phyloP scores from a whole-genome alignment of 2,329 filamentous ascomycete genomes.

The Trichoderma aggressivum region DNA sequence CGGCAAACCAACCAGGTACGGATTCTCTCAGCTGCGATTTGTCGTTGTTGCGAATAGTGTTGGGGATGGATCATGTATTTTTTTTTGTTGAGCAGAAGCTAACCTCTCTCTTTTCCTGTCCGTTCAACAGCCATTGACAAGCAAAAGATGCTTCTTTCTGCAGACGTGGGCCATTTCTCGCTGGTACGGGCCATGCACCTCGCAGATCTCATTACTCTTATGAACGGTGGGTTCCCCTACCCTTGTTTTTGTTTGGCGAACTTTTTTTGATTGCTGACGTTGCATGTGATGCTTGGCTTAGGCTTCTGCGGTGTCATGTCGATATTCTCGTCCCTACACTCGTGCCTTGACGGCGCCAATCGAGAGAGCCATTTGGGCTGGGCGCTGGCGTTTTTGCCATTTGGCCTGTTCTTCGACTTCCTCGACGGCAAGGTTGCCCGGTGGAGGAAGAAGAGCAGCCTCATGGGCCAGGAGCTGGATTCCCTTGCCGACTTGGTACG shows the following conservation, averaged over 20 bases:
- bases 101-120: background rate
- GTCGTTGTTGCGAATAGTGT: background rate
- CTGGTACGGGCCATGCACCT: slow-evolving; percentile 69
- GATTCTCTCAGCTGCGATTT: background rate
- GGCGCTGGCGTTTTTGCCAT: slow-evolving; percentile 82
- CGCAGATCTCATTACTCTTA: slow-evolving; percentile 77
- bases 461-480: slow-evolving; percentile 98
- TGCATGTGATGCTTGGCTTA: slow-evolving; percentile 11
- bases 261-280: slow-evolving; percentile 5
- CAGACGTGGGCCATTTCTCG: slow-evolving; percentile 70
- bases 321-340: slow-evolving; percentile 90
- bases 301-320: slow-evolving; percentile 92
- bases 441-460: slow-evolving; percentile 92
- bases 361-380: slow-evolving; percentile 70
- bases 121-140: slow-evolving; percentile 60
- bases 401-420: slow-evolving; percentile 95
- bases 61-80: background rate
- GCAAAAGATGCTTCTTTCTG: slow-evolving; percentile 69
- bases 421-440: slow-evolving; percentile 95
- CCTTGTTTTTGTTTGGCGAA: background rate
- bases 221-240: slow-evolving; percentile 57
- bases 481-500: slow-evolving; percentile 90
- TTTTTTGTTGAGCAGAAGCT: background rate
- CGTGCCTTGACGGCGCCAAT: slow-evolving; percentile 71
- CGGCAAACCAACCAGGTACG: slow-evolving; percentile 35